phyloP scores from a whole-genome alignment of 2,329 filamentous ascomycete species.

The Septoria petroselini region DNA sequence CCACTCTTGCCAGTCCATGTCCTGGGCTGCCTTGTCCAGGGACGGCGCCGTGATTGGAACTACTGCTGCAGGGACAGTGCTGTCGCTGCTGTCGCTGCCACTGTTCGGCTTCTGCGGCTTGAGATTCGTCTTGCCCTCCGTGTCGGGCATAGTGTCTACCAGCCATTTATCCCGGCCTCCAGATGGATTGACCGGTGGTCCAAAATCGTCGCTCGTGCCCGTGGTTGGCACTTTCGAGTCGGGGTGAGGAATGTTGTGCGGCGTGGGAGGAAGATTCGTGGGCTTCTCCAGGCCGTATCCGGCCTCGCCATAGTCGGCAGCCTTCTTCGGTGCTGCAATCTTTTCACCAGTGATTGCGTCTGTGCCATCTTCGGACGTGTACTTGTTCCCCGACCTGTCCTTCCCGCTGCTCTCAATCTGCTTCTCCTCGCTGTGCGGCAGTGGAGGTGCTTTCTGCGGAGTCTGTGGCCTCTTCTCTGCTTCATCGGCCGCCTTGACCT shows the following conservation, averaged over 20 bases:
- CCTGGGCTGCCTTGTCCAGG: constrained; percentile 10
- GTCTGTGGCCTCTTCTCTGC: constrained; percentile 72
- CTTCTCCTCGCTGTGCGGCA: constrained; percentile 77
- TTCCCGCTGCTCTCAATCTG: constrained; percentile 48
- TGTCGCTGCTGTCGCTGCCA: constrained; percentile 28
- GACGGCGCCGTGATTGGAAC: constrained; percentile 15
- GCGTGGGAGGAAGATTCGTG: constrained; percentile 70
- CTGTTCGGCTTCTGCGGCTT: constrained; percentile 33
- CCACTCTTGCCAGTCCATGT: constrained; percentile 35
- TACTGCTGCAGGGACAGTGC: constrained; percentile 13
- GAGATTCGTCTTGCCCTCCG: constrained; percentile 36
- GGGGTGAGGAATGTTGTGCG: constrained; percentile 70
- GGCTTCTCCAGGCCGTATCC: constrained; percentile 42
- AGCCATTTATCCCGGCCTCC: constrained; percentile 32
- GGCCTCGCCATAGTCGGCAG: constrained; percentile 28
- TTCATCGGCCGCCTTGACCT: constrained; percentile 58
- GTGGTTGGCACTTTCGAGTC: constrained; percentile 48
- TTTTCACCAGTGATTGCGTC: constrained; percentile 28
- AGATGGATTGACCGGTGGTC: constrained; percentile 27
- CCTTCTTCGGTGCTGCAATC: constrained; percentile 33
- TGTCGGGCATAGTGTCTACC: constrained; percentile 40
- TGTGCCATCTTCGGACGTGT: constrained; percentile 38
- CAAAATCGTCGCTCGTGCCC: constrained; percentile 21
- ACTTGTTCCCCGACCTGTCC: constrained; percentile 31
- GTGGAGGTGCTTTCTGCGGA: constrained; percentile 79